A percentile compares a stretch with the other conserved stretches of the same genome.
phyloP scores from a whole-genome alignment of 257 asterid genomes.

The Phtheirospermum japonicum region DNA sequence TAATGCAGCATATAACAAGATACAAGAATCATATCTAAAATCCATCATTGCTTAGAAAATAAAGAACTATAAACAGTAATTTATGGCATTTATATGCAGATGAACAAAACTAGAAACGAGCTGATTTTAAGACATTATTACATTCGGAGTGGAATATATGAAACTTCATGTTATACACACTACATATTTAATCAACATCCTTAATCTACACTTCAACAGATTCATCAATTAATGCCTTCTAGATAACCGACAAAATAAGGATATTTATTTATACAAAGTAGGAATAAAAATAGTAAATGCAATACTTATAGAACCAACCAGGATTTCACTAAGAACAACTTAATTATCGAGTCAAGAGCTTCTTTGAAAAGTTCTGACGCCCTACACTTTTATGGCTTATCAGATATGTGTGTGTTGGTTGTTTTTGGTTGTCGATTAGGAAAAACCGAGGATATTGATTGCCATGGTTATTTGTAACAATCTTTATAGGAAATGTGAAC shows the following conservation, averaged over 20 bases:
- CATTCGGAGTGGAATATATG: not conserved
- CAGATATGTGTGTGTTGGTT: no score
- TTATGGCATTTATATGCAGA: no score
- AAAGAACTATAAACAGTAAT: no score
- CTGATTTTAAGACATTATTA: not conserved
- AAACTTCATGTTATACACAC: not conserved
- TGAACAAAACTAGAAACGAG: no score
- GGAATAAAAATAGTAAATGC: not conserved
- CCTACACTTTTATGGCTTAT: conserved; percentile 92
- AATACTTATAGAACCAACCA: not conserved
- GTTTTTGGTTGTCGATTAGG: no score
- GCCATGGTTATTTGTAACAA: no score
- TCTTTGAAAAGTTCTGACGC: conserved; percentile 75
- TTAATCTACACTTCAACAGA: not conserved
- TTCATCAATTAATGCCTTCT: conserved; percentile 19
- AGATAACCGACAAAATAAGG: not conserved
- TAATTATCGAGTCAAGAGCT: conserved; percentile 84
- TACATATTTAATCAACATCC: conserved; percentile 6
- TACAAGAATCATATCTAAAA: no score
- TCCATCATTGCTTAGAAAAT: no score
- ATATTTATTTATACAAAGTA: not conserved
- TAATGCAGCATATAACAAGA: no score
- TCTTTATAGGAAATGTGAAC: no score
- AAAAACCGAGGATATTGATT: no score
- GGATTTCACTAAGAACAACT: not conserved